phyloP scores from a whole-genome alignment of 768 basidiomycete genomes.

The Boletus sp. region DNA sequence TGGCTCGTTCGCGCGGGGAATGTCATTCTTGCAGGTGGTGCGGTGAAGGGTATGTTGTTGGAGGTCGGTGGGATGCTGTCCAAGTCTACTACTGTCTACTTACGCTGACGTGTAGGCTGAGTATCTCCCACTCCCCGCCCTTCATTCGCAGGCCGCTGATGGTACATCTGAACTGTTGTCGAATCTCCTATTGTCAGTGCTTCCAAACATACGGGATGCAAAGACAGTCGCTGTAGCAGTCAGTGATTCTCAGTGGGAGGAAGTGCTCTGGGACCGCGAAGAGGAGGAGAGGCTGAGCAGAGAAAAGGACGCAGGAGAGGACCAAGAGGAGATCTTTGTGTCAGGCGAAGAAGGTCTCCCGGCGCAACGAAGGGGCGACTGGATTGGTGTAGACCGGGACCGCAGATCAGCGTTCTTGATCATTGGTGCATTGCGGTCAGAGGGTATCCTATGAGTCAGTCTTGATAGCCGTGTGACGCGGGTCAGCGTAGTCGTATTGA shows the following conservation, averaged over 20 bases:
- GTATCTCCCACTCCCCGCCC: constrained; percentile 71
- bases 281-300: constrained; percentile 44
- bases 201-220: constrained; percentile 70
- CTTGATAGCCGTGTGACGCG: constrained; percentile 19
- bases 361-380: constrained; percentile 55
- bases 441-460: constrained; percentile 52
- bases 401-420: constrained; percentile 76
- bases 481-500: not conserved
- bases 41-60: constrained; percentile 78
- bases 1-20: constrained; percentile 81
- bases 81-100: constrained; percentile 1
- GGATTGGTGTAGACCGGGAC: constrained; percentile 77
- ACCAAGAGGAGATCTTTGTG: constrained; percentile 56
- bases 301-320: constrained; percentile 19
- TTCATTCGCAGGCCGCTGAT: constrained; percentile 60
- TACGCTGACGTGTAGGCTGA: constrained; percentile 54
- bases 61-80: constrained; percentile 47
- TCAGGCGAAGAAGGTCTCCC: constrained; percentile 56
- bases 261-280: constrained; percentile 73
- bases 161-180: constrained; percentile 73
- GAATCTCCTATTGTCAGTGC: constrained; percentile 67
- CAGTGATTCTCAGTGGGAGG: constrained; percentile 76
- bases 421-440: constrained; percentile 69
- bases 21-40: constrained; percentile 70
- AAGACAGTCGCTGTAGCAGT: constrained; percentile 76